phyloP scores from a whole-genome alignment of 2,329 filamentous ascomycete genomes.

The Penicillium sp. region DNA sequence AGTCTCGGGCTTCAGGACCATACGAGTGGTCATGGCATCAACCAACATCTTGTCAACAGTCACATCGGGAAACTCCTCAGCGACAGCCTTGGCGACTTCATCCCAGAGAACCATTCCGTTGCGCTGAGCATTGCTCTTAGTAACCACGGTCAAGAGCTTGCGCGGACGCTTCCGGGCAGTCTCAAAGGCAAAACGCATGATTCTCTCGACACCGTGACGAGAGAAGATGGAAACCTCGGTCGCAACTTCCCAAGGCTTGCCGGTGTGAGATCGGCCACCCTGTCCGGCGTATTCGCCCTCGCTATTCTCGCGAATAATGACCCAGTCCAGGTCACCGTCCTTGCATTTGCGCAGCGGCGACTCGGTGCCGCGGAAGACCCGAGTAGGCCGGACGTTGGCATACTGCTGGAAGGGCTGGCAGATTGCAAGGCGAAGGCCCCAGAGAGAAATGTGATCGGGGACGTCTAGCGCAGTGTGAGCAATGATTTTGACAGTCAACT shows the following conservation, averaged over 20 bases:
- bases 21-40: conserved; percentile 66
- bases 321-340: conserved; percentile 65
- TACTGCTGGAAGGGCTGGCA: conserved; percentile 69
- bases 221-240: conserved; percentile 68
- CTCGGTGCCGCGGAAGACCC: conserved; percentile 61
- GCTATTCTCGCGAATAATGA: conserved; percentile 67
- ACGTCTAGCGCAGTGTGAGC: conserved; percentile 47
- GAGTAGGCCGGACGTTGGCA: conserved; percentile 66
- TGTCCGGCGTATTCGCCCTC: conserved; percentile 69
- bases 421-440: conserved; percentile 67
- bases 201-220: conserved; percentile 58
- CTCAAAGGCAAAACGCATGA: conserved; percentile 66
- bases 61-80: conserved; percentile 61
- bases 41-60: conserved; percentile 66
- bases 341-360: conserved; percentile 58
- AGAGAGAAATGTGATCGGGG: conserved; percentile 67
- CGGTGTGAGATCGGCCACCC: conserved; percentile 62
- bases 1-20: conserved; percentile 61
- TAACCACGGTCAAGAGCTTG: conserved; percentile 64
- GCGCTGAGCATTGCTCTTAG: conserved; percentile 66
- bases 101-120: conserved; percentile 72
- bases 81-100: conserved; percentile 59
- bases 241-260: conserved; percentile 60
- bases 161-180: conserved; percentile 58
- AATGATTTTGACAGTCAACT: background rate